Base-by-base conservation (phyloP, 2,329 filamentous ascomycete genomes). In the Nothophoma quercina region DNA sequence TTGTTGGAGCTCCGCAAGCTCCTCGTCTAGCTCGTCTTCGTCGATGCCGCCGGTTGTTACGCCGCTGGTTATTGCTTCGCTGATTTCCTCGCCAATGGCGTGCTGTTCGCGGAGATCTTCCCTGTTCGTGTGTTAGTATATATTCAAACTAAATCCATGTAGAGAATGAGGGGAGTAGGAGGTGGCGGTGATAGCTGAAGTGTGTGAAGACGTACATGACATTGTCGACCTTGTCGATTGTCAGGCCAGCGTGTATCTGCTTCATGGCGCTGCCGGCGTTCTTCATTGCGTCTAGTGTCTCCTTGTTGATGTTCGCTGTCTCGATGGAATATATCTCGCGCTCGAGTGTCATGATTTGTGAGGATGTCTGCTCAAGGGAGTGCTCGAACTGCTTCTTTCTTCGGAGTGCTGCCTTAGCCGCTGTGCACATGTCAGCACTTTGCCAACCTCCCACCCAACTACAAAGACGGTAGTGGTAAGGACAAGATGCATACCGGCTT, bases 291-390 rank as follows among this genome's bases (percentile, higher is more conserved):
- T 88, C 85, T 60, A 98, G 82, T 10, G 95, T 99, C 81, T 97
- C 93, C 78, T 93, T 88, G 82, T 99, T 99, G 81, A 99, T 97
- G 75, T 98, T 99, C 57, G 95, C 95, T 39, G 93, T 91, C 78
- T 99, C 95, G 80, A 99, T 98, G 55, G 90, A 88, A 75, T 95
- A 95, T 71, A 98, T 96, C 75, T 99, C 92, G 71, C 93, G 89
- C 76, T 99, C 95, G 35, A 99, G 83, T 18, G 95, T 96, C 67
- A 87, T 86, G 70, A 98, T 96, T 78, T 98, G 93, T 25, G 89
- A 86, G 54, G 86, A 84, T 1, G 93, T 98, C 78, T 97, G 93
- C 63, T 96, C 91, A 53, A 97, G 85, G 50, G 90, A 91, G 75
- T 93, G 89, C 77, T 98, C 92, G 69, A 95, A 91, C 64, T 87